Percentiles rank a stretch among this genome's conserved stretches.
These are phyloP conservation scores for Skeletonema tropicum DNA, from an alignment of 108 stramenopile genomes.

Conservation along the genomic window DNA sequence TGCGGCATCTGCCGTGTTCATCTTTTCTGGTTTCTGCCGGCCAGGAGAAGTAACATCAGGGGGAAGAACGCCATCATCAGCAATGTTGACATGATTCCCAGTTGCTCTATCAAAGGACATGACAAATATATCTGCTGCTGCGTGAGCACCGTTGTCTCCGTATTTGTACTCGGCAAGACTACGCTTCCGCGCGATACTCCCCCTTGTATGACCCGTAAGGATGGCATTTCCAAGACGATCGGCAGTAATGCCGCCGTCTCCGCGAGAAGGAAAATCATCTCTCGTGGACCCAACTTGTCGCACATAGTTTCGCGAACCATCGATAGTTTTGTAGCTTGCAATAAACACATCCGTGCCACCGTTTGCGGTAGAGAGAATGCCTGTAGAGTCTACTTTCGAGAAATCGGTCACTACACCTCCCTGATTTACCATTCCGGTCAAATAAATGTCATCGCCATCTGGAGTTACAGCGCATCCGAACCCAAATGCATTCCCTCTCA, in stretches of 20 bases:
- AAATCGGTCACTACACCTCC: conserved; percentile 52
- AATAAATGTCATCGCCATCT: conserved; percentile 59
- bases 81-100: conserved; percentile 33
- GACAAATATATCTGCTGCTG: conserved; percentile 54
- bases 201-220: conserved; percentile 55
- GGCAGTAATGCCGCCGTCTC: conserved; percentile 50
- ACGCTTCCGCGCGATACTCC: conserved; percentile 52
- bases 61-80: conserved; percentile 3
- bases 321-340: conserved; percentile 44
- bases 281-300: conserved; percentile 52
- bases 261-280: conserved; percentile 56
- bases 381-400: conserved; percentile 7
- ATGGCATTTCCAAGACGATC: conserved; percentile 58
- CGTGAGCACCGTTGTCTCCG: conserved; percentile 20
- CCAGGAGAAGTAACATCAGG: background rate
- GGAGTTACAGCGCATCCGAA: conserved; percentile 65
- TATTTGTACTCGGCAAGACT: conserved; percentile 32
- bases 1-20: conserved; percentile 11
- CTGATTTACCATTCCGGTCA: conserved; percentile 61
- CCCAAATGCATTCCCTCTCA: conserved; percentile 48
- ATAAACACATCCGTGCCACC: conserved; percentile 62
- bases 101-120: conserved; percentile 55
- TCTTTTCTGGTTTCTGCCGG: background rate
- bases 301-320: conserved; percentile 48
- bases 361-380: conserved; percentile 3